Percentiles rank a stretch among this genome's conserved stretches.
Evolutionary conservation across 2,329 filamentous ascomycete species (phyloP).

Genomic region (Nothopassalora personata): DNA sequence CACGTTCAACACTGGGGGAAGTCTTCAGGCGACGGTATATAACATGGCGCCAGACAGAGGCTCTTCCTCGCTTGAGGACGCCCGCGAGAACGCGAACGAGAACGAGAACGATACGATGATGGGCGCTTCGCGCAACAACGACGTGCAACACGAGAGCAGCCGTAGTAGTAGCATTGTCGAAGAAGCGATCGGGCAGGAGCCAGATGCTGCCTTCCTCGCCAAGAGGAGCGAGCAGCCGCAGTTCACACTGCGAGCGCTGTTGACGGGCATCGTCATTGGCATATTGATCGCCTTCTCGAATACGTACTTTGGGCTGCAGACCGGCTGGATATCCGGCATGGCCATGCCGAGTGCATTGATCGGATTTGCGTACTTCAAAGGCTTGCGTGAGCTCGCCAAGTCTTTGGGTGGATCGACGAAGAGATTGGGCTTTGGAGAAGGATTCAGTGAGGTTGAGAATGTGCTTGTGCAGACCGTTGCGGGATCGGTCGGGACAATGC

Average conservation of each 20-base stretch:
- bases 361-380: conserved; percentile 89
- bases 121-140: conserved; percentile 12
- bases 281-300: conserved; percentile 93
- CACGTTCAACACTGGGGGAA: neutral
- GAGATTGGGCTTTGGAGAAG: conserved; percentile 36
- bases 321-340: conserved; percentile 80
- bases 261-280: conserved; percentile 76
- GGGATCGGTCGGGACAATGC: conserved; percentile 94
- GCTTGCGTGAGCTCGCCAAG: conserved; percentile 64
- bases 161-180: conserved; percentile 18
- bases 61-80: neutral
- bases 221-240: conserved; percentile 40
- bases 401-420: conserved; percentile 38
- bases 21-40: neutral
- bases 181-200: conserved; percentile 29
- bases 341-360: conserved; percentile 93
- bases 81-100: neutral
- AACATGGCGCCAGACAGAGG: conserved; percentile 35
- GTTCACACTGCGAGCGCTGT: conserved; percentile 77
- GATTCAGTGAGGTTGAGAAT: conserved; percentile 93
- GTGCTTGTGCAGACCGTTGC: conserved; percentile 95
- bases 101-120: conserved; percentile 3
- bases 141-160: conserved; percentile 18
- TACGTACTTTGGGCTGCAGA: conserved; percentile 98
- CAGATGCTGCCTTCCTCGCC: conserved; percentile 24